Conservation (phyloP, 1,284 basidiomycete species). For the Cutaneotrichosporon curvatum region DNA sequence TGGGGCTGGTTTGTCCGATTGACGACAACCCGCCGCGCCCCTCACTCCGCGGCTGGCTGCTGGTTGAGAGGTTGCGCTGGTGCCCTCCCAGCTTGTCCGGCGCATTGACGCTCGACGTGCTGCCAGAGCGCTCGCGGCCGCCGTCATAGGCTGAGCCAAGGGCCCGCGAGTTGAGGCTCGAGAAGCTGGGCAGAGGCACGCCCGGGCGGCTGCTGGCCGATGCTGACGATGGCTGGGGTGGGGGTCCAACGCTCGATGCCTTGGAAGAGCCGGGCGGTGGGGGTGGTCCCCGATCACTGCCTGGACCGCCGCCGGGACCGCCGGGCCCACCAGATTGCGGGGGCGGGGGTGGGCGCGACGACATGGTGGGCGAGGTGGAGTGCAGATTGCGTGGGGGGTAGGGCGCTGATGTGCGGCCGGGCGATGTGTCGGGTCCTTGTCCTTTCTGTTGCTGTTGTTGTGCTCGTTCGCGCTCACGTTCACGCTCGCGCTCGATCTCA, state of each 20-base stretch:
- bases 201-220: too few species aligned
- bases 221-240: too few species aligned
- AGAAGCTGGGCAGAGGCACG: slow-evolving; percentile 9
- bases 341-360: slow-evolving; percentile 3
- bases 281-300: too few species aligned
- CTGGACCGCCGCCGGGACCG: too few species aligned
- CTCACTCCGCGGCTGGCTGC: slow-evolving; percentile 12
- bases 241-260: too few species aligned
- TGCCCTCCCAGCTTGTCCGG: slow-evolving; percentile 8
- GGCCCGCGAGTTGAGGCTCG: slow-evolving; percentile 7
- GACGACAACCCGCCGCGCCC: slow-evolving; percentile 4
- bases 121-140: slow-evolving; percentile 9
- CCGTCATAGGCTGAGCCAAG: slow-evolving; percentile 11
- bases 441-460: background rate
- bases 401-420: slow-evolving; percentile 1
- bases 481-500: slow-evolving; percentile 15
- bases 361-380: slow-evolving; percentile 15
- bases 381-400: background rate
- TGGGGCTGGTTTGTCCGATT: slow-evolving; percentile 13
- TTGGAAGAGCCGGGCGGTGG: too few species aligned
- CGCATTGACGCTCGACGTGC: slow-evolving; percentile 6
- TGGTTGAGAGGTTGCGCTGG: slow-evolving; percentile 14
- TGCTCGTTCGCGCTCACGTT: slow-evolving; percentile 11
- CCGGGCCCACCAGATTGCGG: too few species aligned
- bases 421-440: slow-evolving; percentile 6